Evolutionary conservation across 805 yeast species (phyloP), one percentile per base, ranked within the genome.

Genomic region (Teunomyces gatunensis): DNA sequence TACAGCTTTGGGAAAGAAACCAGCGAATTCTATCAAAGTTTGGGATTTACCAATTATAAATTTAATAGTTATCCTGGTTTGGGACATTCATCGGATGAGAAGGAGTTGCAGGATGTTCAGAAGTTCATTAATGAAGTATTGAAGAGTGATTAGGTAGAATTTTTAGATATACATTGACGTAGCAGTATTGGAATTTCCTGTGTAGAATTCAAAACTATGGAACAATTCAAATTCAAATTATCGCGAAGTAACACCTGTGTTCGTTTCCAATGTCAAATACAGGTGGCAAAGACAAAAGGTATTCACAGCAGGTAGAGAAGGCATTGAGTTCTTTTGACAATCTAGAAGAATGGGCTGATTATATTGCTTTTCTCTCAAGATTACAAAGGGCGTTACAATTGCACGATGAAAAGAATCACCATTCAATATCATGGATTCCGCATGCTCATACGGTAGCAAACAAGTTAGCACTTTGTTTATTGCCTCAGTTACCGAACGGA

Each of bases 331-430:
- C 80, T 15, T 92, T 92, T 69, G 96, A 89, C 45, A 69, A 87
- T 1, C 85, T 90, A 1, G 87, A 83, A 28, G 99, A 94, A 70
- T 94, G 99, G 99, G 98, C 99, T 11, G 99, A 94, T 63, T 90
- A 92, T 63, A 94, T 94, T 47, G 85, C 97, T 18, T 91, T 89
- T 62, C 72, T 95, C 39, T 83, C 92, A 2, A 81, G 87, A 50
- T 75, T 95, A 5, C 82, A 83, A 49, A 88, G 89, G 61, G 84
- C 95, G 0, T 65, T 91, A 35, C 70, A 59, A 48, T 56, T 68
- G 33, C 57, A 54, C 1, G 65, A 59, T 47, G 67, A 59, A 48
- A 51, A 41, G 33, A 34, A 13, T 39, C 46, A 13, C 13, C 73
- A 79, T 6, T 46, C 55, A 3, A 15, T 48, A 17, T 13, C 44